phyloP scores from a whole-genome alignment of 192 early-diverging fungal genomes.

The Coemansia sp. region DNA sequence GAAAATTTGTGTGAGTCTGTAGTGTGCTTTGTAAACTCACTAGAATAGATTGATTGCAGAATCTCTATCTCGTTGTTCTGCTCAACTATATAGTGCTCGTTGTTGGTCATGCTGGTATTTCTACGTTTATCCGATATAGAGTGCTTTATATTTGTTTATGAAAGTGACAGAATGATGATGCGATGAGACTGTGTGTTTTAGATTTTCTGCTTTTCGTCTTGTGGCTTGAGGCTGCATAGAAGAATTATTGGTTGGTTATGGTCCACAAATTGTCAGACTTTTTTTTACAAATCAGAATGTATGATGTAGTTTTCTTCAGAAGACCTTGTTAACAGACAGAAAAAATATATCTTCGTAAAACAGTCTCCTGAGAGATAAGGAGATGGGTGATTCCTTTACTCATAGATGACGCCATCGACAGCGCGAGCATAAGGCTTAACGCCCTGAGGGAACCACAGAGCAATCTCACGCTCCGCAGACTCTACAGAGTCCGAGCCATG shows the following conservation, averaged over 20 bases:
- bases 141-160: not conserved
- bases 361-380: not conserved
- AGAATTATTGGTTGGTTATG: not conserved
- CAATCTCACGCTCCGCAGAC: constrained; percentile 85
- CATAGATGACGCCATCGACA: constrained; percentile 71
- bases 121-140: not conserved
- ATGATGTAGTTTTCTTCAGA: not conserved
- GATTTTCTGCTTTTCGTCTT: not conserved
- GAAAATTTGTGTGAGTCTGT: constrained; percentile 55
- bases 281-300: not conserved
- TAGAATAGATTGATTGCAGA: constrained; percentile 78
- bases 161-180: not conserved
- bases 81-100: constrained; percentile 73
- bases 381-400: constrained; percentile 54
- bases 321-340: not conserved
- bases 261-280: too few species aligned
- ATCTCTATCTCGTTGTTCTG: constrained; percentile 78
- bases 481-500: constrained; percentile 91
- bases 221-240: not conserved
- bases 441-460: constrained; percentile 78
- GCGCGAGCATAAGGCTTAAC: constrained; percentile 61
- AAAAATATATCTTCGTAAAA: not conserved
- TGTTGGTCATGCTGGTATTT: constrained; percentile 18
- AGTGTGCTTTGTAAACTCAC: constrained; percentile 66
- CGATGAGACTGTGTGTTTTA: not conserved